Conservation (phyloP, 345 rosid genomes). For the Gynandropsis gynandra region DNA sequence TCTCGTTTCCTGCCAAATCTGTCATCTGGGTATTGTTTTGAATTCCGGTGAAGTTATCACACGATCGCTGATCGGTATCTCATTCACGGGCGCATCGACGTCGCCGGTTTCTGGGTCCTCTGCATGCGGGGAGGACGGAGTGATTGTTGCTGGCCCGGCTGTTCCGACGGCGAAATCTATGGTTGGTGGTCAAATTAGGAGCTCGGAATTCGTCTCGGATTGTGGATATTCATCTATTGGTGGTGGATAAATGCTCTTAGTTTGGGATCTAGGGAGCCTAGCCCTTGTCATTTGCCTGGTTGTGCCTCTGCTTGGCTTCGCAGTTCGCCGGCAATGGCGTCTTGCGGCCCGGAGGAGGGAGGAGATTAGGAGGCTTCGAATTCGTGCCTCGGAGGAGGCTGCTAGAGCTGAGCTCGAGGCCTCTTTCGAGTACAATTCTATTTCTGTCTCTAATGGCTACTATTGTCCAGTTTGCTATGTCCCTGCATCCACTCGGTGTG, state of each 20-base stretch:
- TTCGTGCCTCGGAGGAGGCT: slow-evolving; percentile 75
- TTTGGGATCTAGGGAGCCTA: slow-evolving; percentile 84
- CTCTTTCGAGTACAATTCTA: slow-evolving; percentile 32
- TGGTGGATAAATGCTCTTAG: slow-evolving; percentile 69
- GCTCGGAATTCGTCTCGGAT: slow-evolving; percentile 26
- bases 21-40: too few species aligned
- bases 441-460: slow-evolving; percentile 31
- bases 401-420: slow-evolving; percentile 85
- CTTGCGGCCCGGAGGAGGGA: slow-evolving; percentile 45
- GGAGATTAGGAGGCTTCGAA: slow-evolving; percentile 69
- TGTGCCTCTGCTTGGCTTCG: slow-evolving; percentile 37
- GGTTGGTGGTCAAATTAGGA: slow-evolving; percentile 37
- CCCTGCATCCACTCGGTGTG: slow-evolving; percentile 73
- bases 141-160: slow-evolving; percentile 15
- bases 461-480: slow-evolving; percentile 70
- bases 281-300: slow-evolving; percentile 47
- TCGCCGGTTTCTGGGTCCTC: slow-evolving; percentile 17
- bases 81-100: slow-evolving; percentile 18
- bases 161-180: slow-evolving; percentile 31
- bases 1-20: too few species aligned
- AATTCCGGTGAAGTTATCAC: too few species aligned
- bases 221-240: slow-evolving; percentile 34
- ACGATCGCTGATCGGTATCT: slow-evolving; percentile 18
- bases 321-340: slow-evolving; percentile 69
- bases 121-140: slow-evolving; percentile 24